A percentile compares a stretch with the other conserved stretches of the same genome.
These are phyloP conservation scores for Penicillium tannophilum DNA, from an alignment of 495 filamentous ascomycete species.

Conservation along the genomic window DNA sequence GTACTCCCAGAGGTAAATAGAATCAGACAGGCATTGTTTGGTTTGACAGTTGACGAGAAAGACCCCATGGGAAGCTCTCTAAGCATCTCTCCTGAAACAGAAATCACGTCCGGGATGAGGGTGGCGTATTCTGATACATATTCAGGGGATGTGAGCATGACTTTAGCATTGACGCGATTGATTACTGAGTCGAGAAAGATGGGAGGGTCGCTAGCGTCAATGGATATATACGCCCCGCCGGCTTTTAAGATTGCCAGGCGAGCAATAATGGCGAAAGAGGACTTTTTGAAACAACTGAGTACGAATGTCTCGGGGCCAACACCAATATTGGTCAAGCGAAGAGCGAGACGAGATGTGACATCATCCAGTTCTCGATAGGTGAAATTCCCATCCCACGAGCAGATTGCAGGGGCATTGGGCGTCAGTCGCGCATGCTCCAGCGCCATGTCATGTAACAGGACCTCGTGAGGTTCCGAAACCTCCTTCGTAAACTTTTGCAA, in stretches of 20 bases:
- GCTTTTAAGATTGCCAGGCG: slow-evolving; percentile 37
- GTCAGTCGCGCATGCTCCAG: not conserved
- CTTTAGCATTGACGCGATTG: not conserved
- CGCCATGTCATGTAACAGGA: not conserved
- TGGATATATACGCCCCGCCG: not conserved
- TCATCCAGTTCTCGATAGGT: slow-evolving; percentile 13
- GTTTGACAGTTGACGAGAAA: slow-evolving; percentile 12
- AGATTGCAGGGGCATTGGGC: slow-evolving; percentile 16
- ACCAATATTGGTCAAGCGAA: slow-evolving; percentile 16
- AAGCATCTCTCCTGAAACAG: not conserved
- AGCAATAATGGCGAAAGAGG: slow-evolving; percentile 42
- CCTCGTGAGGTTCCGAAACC: not conserved
- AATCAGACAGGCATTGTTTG: slow-evolving; percentile 29
- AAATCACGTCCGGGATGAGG: not conserved
- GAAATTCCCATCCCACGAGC: slow-evolving; percentile 22
- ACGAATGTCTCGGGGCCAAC: slow-evolving; percentile 44
- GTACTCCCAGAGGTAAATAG: slow-evolving; percentile 50
- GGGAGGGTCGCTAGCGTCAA: slow-evolving; percentile 6
- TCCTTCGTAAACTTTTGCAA: slow-evolving; percentile 2
- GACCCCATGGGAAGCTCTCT: not conserved
- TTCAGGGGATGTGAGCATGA: slow-evolving; percentile 7
- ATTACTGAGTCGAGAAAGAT: slow-evolving; percentile 1
- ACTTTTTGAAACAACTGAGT: slow-evolving; percentile 59
- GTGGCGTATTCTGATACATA: not conserved
- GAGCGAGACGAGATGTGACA: not conserved